These are phyloP conservation scores for Beverwykella pulmonaria DNA, from an alignment of 495 filamentous ascomycete species.

Conservation along the genomic window DNA sequence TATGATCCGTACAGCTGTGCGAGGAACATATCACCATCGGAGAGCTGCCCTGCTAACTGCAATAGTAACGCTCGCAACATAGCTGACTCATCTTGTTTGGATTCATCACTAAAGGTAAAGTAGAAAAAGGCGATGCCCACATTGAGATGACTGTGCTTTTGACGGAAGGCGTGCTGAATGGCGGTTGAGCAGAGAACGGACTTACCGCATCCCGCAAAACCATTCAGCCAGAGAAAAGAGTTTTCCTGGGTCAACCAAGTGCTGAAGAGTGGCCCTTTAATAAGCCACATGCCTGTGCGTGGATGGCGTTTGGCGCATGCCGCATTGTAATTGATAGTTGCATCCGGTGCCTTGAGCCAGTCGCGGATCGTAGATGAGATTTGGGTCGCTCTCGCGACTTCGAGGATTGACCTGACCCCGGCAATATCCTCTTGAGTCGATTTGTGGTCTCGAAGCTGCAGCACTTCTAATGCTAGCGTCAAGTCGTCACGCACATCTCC, in stretches of 20 bases:
- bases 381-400: conserved; percentile 14
- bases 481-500: conserved; percentile 2
- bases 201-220: conserved; percentile 51
- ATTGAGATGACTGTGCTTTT: background rate
- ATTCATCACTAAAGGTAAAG: conserved; percentile 48
- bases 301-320: conserved; percentile 38
- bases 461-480: conserved; percentile 6
- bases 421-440: conserved; percentile 7
- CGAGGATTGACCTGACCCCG: conserved; percentile 4
- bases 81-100: conserved; percentile 39
- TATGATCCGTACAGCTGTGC: background rate
- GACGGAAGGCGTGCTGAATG: conserved; percentile 40
- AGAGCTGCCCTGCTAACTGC: conserved; percentile 45
- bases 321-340: conserved; percentile 42
- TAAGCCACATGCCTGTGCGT: conserved; percentile 44
- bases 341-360: conserved; percentile 46
- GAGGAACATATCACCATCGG: conserved; percentile 6
- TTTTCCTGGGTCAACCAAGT: conserved; percentile 45
- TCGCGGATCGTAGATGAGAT: conserved; percentile 31
- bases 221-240: conserved; percentile 50
- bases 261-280: conserved; percentile 39
- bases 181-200: conserved; percentile 48
- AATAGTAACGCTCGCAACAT: conserved; percentile 49
- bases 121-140: conserved; percentile 48
- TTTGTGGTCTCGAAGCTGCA: conserved; percentile 16